A percentile compares a stretch with the other conserved stretches of the same genome.
These are phyloP conservation scores for Tetragonia tetragonoides DNA, from an alignment of 148 eudicot genomes.

Conservation along the genomic window DNA sequence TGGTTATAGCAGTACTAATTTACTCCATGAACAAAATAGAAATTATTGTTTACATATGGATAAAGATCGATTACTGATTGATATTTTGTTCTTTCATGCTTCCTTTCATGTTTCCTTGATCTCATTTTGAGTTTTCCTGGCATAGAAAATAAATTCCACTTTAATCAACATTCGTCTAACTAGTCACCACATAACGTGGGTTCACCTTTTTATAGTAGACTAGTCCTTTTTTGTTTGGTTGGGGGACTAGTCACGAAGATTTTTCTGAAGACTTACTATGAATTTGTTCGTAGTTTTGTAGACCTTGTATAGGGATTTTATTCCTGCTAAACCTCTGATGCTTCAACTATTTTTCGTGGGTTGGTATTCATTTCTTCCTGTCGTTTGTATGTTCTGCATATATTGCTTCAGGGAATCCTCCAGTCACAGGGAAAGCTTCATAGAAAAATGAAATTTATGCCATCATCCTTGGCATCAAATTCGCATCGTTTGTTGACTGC, in stretches of 20 bases:
- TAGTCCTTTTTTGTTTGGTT: too few species aligned
- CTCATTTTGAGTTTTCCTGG: not conserved
- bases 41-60: not conserved
- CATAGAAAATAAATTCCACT: too few species aligned
- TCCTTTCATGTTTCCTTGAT: not conserved
- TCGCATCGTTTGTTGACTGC: constrained; percentile 94
- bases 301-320: not conserved
- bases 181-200: too few species aligned
- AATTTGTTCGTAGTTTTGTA: not conserved
- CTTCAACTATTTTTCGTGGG: not conserved
- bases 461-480: constrained; percentile 86
- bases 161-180: too few species aligned
- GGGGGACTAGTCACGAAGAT: too few species aligned
- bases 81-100: not conserved
- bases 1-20: too few species aligned
- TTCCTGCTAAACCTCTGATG: not conserved
- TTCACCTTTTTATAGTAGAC: too few species aligned
- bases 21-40: too few species aligned
- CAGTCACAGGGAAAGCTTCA: constrained; percentile 90
- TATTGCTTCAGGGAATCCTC: constrained; percentile 67
- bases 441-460: constrained; percentile 95
- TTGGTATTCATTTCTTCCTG: constrained; percentile 1
- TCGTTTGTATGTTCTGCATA: constrained; percentile 9
- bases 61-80: not conserved
- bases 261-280: too few species aligned